Evolutionary conservation across 1,284 basidiomycete genomes (phyloP).

Genomic region (Exsudoporus floridanus): DNA sequence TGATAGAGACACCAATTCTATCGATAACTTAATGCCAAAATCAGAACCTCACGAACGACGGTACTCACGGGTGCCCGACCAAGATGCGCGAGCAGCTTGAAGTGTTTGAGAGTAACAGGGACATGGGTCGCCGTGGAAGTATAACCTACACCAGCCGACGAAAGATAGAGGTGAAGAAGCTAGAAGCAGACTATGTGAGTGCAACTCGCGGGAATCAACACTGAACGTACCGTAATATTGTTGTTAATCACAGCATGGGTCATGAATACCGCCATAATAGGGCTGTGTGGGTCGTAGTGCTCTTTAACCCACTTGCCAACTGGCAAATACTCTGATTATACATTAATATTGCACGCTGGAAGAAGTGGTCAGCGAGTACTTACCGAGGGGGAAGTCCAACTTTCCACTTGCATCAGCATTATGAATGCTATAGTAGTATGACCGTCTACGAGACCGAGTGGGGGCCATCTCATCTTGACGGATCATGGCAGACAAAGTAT

Average conservation of each 20-base stretch:
- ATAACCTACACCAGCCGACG: constrained; percentile 30
- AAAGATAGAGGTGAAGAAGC: constrained; percentile 50
- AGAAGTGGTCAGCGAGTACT: constrained; percentile 6
- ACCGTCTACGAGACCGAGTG: constrained; percentile 52
- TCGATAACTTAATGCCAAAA: constrained; percentile 2
- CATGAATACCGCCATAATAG: constrained; percentile 64
- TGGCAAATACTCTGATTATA: constrained; percentile 48
- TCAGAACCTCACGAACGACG: background rate
- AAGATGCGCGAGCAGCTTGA: constrained; percentile 64
- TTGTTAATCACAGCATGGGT: constrained; percentile 69
- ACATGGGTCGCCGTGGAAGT: constrained; percentile 40
- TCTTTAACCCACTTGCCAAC: constrained; percentile 60
- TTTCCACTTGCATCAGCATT: constrained; percentile 45
- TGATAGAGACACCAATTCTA: constrained; percentile 55
- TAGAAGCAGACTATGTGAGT: constrained; percentile 23
- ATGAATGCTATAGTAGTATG: constrained; percentile 46
- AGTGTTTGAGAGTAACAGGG: constrained; percentile 72
- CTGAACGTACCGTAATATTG: constrained; percentile 47
- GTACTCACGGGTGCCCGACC: constrained; percentile 56
- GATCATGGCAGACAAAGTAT: constrained; percentile 65
- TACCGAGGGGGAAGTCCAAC: constrained; percentile 55
- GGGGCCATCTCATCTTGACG: constrained; percentile 65
- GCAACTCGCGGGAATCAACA: background rate
- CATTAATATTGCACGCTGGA: background rate
- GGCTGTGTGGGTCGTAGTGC: constrained; percentile 53